phyloP scores from a whole-genome alignment of 2,329 filamentous ascomycete genomes.

The Phialophora tarda region DNA sequence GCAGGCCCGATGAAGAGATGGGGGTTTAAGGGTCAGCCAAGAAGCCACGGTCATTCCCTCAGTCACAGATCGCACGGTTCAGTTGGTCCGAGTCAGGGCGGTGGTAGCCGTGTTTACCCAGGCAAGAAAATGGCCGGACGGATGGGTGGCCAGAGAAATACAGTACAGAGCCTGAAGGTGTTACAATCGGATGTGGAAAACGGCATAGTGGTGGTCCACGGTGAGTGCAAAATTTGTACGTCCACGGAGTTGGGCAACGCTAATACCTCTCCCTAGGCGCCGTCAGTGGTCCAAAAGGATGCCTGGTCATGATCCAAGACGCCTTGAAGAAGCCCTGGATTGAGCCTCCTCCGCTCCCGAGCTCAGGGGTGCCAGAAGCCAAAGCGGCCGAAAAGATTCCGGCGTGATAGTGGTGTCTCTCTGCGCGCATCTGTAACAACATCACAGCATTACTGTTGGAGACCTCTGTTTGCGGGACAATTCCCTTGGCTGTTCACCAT shows the following conservation, averaged over 20 bases:
- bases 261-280: slow-evolving; percentile 54
- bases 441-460: not conserved
- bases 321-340: slow-evolving; percentile 86
- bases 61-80: slow-evolving; percentile 93
- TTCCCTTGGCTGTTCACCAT: not conserved
- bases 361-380: slow-evolving; percentile 23
- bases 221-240: slow-evolving; percentile 50
- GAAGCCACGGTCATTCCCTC: slow-evolving; percentile 93
- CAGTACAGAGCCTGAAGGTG: slow-evolving; percentile 88
- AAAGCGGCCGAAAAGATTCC: slow-evolving; percentile 27
- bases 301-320: slow-evolving; percentile 84
- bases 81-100: slow-evolving; percentile 84
- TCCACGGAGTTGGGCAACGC: not conserved
- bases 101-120: slow-evolving; percentile 87
- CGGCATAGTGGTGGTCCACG: slow-evolving; percentile 86
- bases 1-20: slow-evolving; percentile 97
- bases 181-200: slow-evolving; percentile 85
- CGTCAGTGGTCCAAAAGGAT: slow-evolving; percentile 86
- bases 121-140: slow-evolving; percentile 98
- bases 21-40: slow-evolving; percentile 85
- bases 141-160: slow-evolving; percentile 89
- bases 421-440: not conserved
- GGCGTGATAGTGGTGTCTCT: slow-evolving; percentile 11
- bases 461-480: not conserved
- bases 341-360: slow-evolving; percentile 46